These are phyloP conservation scores for Komagataella ulmi DNA, from an alignment of 805 yeast genomes.

Conservation along the genomic window DNA sequence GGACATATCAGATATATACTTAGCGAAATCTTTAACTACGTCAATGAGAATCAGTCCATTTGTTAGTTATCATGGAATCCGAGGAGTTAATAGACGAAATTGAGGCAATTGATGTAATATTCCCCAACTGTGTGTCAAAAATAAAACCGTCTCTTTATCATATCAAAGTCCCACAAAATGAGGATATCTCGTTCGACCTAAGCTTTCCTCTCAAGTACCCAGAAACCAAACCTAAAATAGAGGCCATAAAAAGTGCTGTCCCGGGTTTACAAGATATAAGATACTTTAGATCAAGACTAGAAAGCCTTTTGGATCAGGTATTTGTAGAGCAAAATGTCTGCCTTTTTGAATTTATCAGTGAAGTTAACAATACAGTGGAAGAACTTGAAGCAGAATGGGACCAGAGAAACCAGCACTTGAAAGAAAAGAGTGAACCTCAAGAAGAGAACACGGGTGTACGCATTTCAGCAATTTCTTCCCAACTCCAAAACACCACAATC, in stretches of 20 bases:
- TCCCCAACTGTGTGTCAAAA: constrained; percentile 43
- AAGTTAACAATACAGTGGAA: constrained; percentile 41
- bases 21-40: background rate
- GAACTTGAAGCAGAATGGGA: constrained; percentile 4
- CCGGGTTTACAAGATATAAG: constrained; percentile 14
- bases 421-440: background rate
- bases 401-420: background rate
- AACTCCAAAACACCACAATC: background rate
- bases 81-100: constrained; percentile 60
- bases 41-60: background rate
- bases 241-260: constrained; percentile 31
- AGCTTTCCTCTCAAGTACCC: constrained; percentile 71
- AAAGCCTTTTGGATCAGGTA: constrained; percentile 36
- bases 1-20: background rate
- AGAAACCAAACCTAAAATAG: constrained; percentile 40
- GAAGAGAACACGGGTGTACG: background rate
- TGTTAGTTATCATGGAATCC: constrained; percentile 8
- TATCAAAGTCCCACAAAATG: constrained; percentile 49
- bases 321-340: constrained; percentile 57
- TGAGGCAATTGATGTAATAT: constrained; percentile 78
- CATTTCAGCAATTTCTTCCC: background rate
- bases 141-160: constrained; percentile 24
- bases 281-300: constrained; percentile 28
- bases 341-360: constrained; percentile 65
- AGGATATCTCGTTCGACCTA: constrained; percentile 44